phyloP scores from a whole-genome alignment of 106 monocot species.

The Iris macrosiphon region DNA sequence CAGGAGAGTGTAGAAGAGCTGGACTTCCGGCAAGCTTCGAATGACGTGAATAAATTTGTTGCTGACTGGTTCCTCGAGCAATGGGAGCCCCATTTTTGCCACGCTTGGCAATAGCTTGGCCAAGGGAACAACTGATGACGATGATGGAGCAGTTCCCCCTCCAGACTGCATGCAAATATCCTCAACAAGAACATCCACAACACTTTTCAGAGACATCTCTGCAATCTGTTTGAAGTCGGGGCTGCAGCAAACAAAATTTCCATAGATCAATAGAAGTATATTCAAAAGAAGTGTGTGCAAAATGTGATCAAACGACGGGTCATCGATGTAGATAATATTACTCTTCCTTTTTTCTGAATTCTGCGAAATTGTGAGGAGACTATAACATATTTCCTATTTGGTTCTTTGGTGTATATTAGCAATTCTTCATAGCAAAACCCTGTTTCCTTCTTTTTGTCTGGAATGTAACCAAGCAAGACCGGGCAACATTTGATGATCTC shows the following conservation, averaged over 20 bases:
- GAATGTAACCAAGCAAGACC: too few relatives aligned
- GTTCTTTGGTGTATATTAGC: too few relatives aligned
- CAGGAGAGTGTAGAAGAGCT: slow-evolving; percentile 75
- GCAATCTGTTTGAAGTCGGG: slow-evolving; percentile 55
- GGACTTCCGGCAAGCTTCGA: slow-evolving; percentile 52
- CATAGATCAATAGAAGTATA: too few relatives aligned
- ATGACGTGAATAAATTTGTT: slow-evolving; percentile 70
- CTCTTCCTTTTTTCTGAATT: too few relatives aligned
- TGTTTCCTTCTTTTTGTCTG: too few relatives aligned
- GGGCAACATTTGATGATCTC: too few relatives aligned
- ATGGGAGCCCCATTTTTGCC: slow-evolving; percentile 21
- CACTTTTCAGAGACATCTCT: slow-evolving; percentile 52
- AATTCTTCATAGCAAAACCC: too few relatives aligned
- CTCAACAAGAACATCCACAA: slow-evolving; percentile 52
- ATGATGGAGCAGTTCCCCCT: not conserved
- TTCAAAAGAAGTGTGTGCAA: too few relatives aligned
- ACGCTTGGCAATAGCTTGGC: slow-evolving; percentile 69
- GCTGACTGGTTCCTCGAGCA: slow-evolving; percentile 68
- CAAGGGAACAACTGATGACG: slow-evolving; percentile 38
- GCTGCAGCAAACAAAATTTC: slow-evolving; percentile 54
- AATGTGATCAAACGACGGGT: too few relatives aligned
- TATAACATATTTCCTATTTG: too few relatives aligned
- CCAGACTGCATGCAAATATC: slow-evolving; percentile 25
- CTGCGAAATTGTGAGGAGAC: too few relatives aligned
- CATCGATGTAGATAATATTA: too few relatives aligned